A percentile compares a stretch with the other conserved stretches of the same genome.
Conservation (phyloP, 305 asterid species). For the Fraxinus velutina region DNA sequence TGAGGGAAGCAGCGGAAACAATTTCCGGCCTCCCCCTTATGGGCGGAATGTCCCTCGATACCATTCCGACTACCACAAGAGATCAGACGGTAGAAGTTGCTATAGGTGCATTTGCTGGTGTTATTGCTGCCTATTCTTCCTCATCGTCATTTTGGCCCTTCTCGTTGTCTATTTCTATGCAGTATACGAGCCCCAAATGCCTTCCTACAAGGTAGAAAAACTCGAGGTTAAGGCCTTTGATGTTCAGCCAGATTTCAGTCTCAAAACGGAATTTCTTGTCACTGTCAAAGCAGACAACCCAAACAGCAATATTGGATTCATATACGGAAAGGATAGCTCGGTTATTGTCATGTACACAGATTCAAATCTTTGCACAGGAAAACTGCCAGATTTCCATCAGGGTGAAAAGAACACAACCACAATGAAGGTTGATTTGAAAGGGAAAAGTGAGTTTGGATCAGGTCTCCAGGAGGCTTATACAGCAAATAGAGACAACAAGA, state of each 20-base stretch:
- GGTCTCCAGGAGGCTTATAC: constrained; percentile 42
- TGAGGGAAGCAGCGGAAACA: constrained; percentile 9
- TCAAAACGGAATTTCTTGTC: constrained; percentile 33
- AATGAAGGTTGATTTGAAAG: constrained; percentile 36
- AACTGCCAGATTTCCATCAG: constrained; percentile 46
- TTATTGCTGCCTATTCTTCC: constrained; percentile 37
- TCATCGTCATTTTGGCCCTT: constrained; percentile 22
- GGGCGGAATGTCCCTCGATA: constrained; percentile 28
- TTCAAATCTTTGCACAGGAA: constrained; percentile 37
- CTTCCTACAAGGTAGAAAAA: constrained; percentile 35
- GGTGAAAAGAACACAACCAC: constrained; percentile 34
- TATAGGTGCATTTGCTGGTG: constrained; percentile 45
- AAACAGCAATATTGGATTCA: constrained; percentile 35
- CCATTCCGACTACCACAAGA: constrained; percentile 25
- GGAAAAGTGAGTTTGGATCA: constrained; percentile 38
- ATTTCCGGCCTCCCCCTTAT: constrained; percentile 27
- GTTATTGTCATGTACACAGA: constrained; percentile 28
- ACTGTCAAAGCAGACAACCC: constrained; percentile 48
- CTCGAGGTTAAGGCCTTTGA: constrained; percentile 46
- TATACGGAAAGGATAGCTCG: constrained; percentile 35
- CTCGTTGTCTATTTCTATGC: constrained; percentile 33
- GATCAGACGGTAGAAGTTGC: constrained; percentile 27
- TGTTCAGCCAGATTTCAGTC: constrained; percentile 41
- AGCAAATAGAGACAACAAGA: constrained; percentile 25
- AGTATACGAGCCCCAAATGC: constrained; percentile 36